Evolutionary conservation across 2,329 filamentous ascomycete genomes (phyloP).

Genomic region (Pyrenochaeta sp.): DNA sequence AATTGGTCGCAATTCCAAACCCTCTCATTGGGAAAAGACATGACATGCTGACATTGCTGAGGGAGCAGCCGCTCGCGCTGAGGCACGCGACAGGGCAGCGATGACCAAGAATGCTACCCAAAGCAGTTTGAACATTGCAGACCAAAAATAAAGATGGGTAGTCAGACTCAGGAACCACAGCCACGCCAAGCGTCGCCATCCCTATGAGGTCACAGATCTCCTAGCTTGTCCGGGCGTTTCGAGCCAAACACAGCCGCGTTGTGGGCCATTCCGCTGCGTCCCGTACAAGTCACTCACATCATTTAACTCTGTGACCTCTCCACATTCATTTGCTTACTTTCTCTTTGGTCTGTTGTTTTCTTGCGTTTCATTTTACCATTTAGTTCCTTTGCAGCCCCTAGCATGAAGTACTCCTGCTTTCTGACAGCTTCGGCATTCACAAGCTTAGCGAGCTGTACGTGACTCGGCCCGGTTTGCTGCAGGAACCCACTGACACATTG

Average conservation of each 20-base stretch:
- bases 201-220: slow-evolving; percentile 27
- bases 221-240: slow-evolving; percentile 16
- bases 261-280: slow-evolving; percentile 17
- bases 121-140: not conserved
- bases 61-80: slow-evolving; percentile 1
- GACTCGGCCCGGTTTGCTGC: slow-evolving; percentile 2
- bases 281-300: slow-evolving; percentile 14
- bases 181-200: slow-evolving; percentile 17
- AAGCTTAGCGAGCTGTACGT: slow-evolving; percentile 41
- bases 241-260: slow-evolving; percentile 19
- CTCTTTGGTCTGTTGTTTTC: slow-evolving; percentile 2
- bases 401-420: slow-evolving; percentile 40
- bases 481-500: slow-evolving; percentile 23
- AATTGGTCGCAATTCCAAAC: not conserved
- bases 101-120: slow-evolving; percentile 4
- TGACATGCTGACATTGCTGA: not conserved
- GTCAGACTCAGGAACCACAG: slow-evolving; percentile 16
- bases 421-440: slow-evolving; percentile 41
- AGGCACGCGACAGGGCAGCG: slow-evolving; percentile 7
- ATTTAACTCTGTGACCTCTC: slow-evolving; percentile 18
- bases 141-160: slow-evolving; percentile 21
- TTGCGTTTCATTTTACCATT: not conserved
- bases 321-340: slow-evolving; percentile 11
- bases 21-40: not conserved
- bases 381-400: slow-evolving; percentile 7